phyloP scores from a whole-genome alignment of 805 yeast genomes.

The Yamadazyma olivae region DNA sequence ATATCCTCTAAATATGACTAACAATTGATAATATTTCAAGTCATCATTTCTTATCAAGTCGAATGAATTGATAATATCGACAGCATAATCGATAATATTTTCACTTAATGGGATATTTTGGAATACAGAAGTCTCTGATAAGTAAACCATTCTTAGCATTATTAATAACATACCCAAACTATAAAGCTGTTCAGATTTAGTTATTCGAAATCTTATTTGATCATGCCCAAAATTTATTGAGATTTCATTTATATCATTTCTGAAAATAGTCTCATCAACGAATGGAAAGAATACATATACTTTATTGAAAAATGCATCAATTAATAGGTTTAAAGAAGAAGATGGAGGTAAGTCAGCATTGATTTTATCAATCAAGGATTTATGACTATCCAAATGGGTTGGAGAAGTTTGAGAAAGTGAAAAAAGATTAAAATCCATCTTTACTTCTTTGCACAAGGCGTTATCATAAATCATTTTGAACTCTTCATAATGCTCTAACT shows the following conservation, averaged over 20 bases:
- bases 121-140: slow-evolving; percentile 15
- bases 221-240: background rate
- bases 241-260: background rate
- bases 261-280: slow-evolving; percentile 36
- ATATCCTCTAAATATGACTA: slow-evolving; percentile 48
- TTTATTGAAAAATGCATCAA: slow-evolving; percentile 29
- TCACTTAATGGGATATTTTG: slow-evolving; percentile 28
- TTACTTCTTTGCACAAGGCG: slow-evolving; percentile 1
- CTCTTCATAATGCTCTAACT: slow-evolving; percentile 3
- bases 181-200: background rate
- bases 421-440: background rate
- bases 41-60: slow-evolving; percentile 37
- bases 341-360: slow-evolving; percentile 3
- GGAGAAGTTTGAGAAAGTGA: background rate
- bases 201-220: background rate
- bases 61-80: slow-evolving; percentile 32
- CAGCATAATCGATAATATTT: slow-evolving; percentile 26
- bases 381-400: slow-evolving; percentile 1
- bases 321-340: background rate
- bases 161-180: slow-evolving; percentile 29
- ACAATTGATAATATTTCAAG: slow-evolving; percentile 51
- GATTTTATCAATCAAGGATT: slow-evolving; percentile 1
- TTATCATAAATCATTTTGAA: slow-evolving; percentile 2
- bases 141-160: slow-evolving; percentile 30
- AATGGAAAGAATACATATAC: slow-evolving; percentile 47